Evolutionary conservation across 768 basidiomycete species (phyloP), one percentile per base, ranked within the genome.

Genomic region (Pulveroboletus sp.): DNA sequence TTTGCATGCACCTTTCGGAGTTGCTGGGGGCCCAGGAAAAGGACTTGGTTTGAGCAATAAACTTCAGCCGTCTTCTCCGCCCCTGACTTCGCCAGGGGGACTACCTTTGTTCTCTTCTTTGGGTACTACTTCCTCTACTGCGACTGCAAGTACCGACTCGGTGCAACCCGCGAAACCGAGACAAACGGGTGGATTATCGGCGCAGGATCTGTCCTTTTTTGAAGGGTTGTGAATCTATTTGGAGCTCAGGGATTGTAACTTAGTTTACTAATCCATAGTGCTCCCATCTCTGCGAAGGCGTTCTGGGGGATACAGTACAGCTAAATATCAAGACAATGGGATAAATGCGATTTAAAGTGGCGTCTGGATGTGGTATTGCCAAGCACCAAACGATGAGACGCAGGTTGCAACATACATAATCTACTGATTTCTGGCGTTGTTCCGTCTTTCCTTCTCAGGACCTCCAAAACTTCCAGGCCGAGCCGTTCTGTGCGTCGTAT

Each of bases 151-250:
- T 29, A 2, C 38, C 4, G 36, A 38, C n/a, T 19, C 45, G 32
- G 47, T 51, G 17, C 55, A 56, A 21, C 20, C 51, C 13, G 29
- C 47, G 21, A 54, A 64, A 40, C 53, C 65, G 38, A 61, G 40
- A 45, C 56, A 55, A 60, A 67, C 59, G n/a, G 80, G 82, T 12
- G 85, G 84, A 5, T 65, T 92, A 42, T 87, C 85, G 4, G 90
- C 88, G 3, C 87, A 90, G 67, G 91, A 92, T 75, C 64, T 92
- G 43, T 89, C 85, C 16, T 93, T 94, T 66, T 94, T 93, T 63
- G 90, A 93, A 68, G 85, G 87, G 31, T 59, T 86, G 27, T 88
- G 64, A 65, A 32, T 36, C 3, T 34, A 9, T 41, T 20, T 27
- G 29, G 6, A 21, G 9, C 19, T 8, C 8, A 25, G 12, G 16